A percentile compares a stretch with the other conserved stretches of the same genome.
phyloP scores from a whole-genome alignment of 345 rosid genomes.

The Syzygium aqueum region DNA sequence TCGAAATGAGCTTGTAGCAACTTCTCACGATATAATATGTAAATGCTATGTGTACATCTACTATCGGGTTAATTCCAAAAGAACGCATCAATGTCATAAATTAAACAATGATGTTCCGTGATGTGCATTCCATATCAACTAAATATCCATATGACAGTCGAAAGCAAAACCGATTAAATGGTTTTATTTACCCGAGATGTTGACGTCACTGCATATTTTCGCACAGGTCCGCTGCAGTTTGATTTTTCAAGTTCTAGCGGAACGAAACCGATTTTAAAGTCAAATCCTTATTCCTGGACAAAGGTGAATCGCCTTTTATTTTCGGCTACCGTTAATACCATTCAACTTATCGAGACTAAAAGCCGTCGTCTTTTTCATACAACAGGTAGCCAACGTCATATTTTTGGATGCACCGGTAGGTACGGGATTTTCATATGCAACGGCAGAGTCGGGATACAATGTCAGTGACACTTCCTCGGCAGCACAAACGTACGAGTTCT shows the following conservation, averaged over 20 bases:
- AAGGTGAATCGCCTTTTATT: constrained; percentile 7
- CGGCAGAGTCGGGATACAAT: neutral
- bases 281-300: constrained; percentile 24
- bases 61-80: too few relatives aligned
- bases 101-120: too few relatives aligned
- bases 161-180: neutral
- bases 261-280: neutral
- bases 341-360: neutral
- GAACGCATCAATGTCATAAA: too few relatives aligned
- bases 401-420: constrained; percentile 6
- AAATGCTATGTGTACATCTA: too few relatives aligned
- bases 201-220: neutral
- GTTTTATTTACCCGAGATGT: neutral
- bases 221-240: constrained; percentile 19
- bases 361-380: neutral
- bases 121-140: neutral
- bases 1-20: neutral
- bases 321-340: neutral
- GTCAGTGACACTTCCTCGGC: neutral
- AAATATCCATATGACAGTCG: neutral
- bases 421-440: constrained; percentile 3
- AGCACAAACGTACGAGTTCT: neutral
- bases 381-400: neutral
- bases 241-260: constrained; percentile 8
- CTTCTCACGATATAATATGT: neutral